Conservation (phyloP, 2,329 filamentous ascomycete genomes). For the Ceratocystis diversiconidia region DNA sequence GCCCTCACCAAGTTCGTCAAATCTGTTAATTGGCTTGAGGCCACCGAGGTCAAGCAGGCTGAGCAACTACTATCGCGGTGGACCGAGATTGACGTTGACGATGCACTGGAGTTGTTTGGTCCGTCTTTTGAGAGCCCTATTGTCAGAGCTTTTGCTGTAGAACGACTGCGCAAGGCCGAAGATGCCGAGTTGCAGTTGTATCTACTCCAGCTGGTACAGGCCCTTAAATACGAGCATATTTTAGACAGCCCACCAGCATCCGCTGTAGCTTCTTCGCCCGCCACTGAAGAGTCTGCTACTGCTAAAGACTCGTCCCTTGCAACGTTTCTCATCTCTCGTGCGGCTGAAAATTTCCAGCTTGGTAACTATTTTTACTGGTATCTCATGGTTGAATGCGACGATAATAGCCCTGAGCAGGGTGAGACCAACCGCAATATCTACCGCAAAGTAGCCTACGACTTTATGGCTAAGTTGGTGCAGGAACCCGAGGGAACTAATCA, state of each 20-base stretch:
- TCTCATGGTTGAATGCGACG: slow-evolving; percentile 92
- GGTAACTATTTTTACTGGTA: slow-evolving; percentile 98
- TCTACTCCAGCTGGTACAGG: slow-evolving; percentile 85
- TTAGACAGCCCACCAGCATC: slow-evolving; percentile 29
- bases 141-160: slow-evolving; percentile 85
- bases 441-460: slow-evolving; percentile 86
- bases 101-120: slow-evolving; percentile 83
- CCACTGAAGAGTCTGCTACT: slow-evolving; percentile 34
- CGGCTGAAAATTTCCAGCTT: slow-evolving; percentile 73
- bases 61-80: slow-evolving; percentile 82
- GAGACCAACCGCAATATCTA: slow-evolving; percentile 71
- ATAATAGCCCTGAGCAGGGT: slow-evolving; percentile 60
- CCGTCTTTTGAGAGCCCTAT: slow-evolving; percentile 80
- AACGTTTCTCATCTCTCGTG: slow-evolving; percentile 74
- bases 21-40: slow-evolving; percentile 86
- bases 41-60: slow-evolving; percentile 72
- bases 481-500: slow-evolving; percentile 55
- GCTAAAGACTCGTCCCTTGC: slow-evolving; percentile 68
- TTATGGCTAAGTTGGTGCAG: slow-evolving; percentile 75
- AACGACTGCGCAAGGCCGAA: slow-evolving; percentile 78
- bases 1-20: slow-evolving; percentile 96
- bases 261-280: slow-evolving; percentile 46
- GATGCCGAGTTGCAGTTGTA: slow-evolving; percentile 87
- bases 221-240: slow-evolving; percentile 82
- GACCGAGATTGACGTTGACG: slow-evolving; percentile 94